phyloP scores from a whole-genome alignment of 2,329 filamentous ascomycete genomes.

The Tolypocladium amazonense region DNA sequence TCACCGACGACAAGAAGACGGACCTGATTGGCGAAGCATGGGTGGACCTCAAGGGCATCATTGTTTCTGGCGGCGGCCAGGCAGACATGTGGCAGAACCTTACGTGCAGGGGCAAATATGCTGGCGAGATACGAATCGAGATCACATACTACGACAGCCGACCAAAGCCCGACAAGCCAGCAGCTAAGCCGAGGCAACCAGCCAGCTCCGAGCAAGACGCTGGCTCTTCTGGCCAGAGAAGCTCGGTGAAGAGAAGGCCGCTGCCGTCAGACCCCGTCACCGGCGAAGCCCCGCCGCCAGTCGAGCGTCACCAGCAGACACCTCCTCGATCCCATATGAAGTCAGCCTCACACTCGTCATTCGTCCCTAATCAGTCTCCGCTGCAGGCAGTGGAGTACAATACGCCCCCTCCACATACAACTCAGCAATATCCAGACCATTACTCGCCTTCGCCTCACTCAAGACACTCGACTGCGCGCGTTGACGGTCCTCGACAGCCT shows the following conservation, averaged over 20 bases:
- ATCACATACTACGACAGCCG: constrained; percentile 92
- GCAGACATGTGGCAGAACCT: constrained; percentile 86
- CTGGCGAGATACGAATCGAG: constrained; percentile 88
- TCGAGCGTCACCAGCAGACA: constrained; percentile 31
- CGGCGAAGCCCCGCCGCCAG: constrained; percentile 33
- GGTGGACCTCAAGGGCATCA: constrained; percentile 71
- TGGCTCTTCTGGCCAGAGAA: constrained; percentile 30
- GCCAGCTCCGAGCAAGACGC: constrained; percentile 24
- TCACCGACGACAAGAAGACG: constrained; percentile 97
- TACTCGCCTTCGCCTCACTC: constrained; percentile 23
- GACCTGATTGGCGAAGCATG: constrained; percentile 93
- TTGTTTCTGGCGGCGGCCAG: constrained; percentile 82
- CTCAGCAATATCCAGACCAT: constrained; percentile 23
- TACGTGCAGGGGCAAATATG: constrained; percentile 86
- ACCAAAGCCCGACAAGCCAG: constrained; percentile 65
- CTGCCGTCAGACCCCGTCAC: constrained; percentile 69
- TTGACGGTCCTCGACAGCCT: constrained; percentile 17
- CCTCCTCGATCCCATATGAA: constrained; percentile 37
- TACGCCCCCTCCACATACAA: constrained; percentile 25
- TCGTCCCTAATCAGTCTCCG: constrained; percentile 41
- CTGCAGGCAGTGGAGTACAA: constrained; percentile 42
- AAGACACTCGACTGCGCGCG: constrained; percentile 7
- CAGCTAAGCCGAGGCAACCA: constrained; percentile 40
- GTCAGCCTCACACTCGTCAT: constrained; percentile 23
- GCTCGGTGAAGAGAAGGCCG: constrained; percentile 70